Base-by-base conservation (phyloP, 257 asterid genomes). In the Mentha longifolia region DNA sequence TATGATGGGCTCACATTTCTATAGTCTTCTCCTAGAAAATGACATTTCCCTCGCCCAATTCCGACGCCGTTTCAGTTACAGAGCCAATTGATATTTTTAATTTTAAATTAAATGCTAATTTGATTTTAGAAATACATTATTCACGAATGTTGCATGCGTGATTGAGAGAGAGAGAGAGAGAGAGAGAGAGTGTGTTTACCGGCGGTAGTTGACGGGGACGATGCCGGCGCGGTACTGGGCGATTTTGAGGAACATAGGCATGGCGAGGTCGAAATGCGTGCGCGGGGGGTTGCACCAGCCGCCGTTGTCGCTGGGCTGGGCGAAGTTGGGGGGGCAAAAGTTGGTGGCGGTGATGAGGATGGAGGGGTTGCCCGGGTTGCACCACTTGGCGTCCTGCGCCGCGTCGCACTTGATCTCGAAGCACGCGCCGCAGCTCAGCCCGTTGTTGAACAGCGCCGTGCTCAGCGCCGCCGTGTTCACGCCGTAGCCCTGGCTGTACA, bases 261-360 rank as follows among this genome's bases (percentile, higher is more conserved):
- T 82, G 58, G 97, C 90, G 43, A 90, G 89, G 59, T 90, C 97
- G 66, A 90, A 90, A 70, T 90, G 97, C 11, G 88, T 64, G 30
- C 95, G 80, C 0, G 97, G 97, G 3, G 97, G 96, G 78, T 91
- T 91, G 63, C 97, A 91, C 97, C 97, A 91, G 4, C 97, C 96
- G 11, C 97, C 97, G 58, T 91, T 79, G 70, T 91, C 87, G 63
- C 57, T 91, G 30, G 97, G 88, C 54, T 80, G 73, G 25, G 91
- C 93, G 37, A 14, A 80, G 68, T 90, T 90, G 0, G 96, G 97
- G 0, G 97, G 97, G 80, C 97, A 90, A 78, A 90, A 88, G 55
- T 90, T 90, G 2, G 97, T 90, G 0, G 94, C 97, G 3, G 97
- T 91, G 3, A 91, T 72, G 0, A 85, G 62, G 64, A 91, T 88